Base-by-base conservation (phyloP, 768 basidiomycete genomes). In the Leucogyrophana mollusca region DNA sequence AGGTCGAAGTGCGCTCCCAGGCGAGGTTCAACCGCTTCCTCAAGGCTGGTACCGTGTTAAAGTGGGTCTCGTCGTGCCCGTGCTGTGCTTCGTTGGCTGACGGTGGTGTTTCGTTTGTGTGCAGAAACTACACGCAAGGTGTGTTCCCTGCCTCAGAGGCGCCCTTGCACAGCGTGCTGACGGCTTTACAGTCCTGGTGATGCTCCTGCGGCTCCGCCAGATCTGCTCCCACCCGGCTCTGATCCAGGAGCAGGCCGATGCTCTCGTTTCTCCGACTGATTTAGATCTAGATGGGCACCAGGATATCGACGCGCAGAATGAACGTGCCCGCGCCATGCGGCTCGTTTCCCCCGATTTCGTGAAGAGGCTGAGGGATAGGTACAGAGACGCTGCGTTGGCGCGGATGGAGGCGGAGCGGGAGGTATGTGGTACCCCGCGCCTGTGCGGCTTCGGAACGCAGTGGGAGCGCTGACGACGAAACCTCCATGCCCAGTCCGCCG, bases 211-310 rank as follows among this genome's bases (percentile, higher is more conserved):
- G 9, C 71, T 90, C 1, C 75, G 85, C 9, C 86, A 87, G 56
- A 65, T 86, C 30, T 86, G 83, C 56, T 77, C 78, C 30, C 86
- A 87, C 59, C 82, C 87, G 2, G 76, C 72, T 11, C 69, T 89
- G 6, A 80, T 88, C 24, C 78, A 80, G 56, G 80, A 83, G 52
- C 72, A 73, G 27, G 75, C 67, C 3, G 67, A 61, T 1, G 74
- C 76, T 1, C 77, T 73, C 46, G 59, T 79, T n/a, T 56, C 56
- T 13, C 56, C 70, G 4, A 69, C 73, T 14, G 72, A 78, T 45
- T n/a, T n/a, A n/a, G n/a, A n/a, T n/a, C 55, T 60, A 1, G 54
- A 58, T 39, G 53, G 53, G 14, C 56, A 50, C 44, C 53, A 58
- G 4, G 63, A 71, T 32, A 52, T 67, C 34, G 61, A 68, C 18